phyloP scores from a whole-genome alignment of 2,329 filamentous ascomycete genomes.

The Diaporthe amygdali region DNA sequence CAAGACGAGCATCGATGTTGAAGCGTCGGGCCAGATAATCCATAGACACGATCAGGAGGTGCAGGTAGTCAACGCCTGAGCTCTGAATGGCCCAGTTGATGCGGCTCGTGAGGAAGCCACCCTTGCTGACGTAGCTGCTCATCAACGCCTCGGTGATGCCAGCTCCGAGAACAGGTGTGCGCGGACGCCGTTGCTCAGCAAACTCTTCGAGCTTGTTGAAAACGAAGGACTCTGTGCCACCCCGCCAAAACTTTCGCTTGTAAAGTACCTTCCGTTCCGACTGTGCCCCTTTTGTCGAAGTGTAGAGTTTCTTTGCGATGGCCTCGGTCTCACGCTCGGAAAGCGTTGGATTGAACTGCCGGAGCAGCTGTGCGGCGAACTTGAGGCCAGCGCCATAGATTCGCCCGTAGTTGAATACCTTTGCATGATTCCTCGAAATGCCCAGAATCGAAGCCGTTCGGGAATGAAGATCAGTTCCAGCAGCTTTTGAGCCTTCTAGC shows the following conservation, averaged over 20 bases:
- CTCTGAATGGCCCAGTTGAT: constrained; percentile 99
- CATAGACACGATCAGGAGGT: constrained; percentile 92
- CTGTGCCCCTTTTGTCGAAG: constrained; percentile 87
- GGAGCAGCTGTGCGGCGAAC: constrained; percentile 86
- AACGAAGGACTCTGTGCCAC: constrained; percentile 95
- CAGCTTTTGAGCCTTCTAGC: constrained; percentile 91
- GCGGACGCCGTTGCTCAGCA: constrained; percentile 88
- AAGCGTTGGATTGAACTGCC: constrained; percentile 89
- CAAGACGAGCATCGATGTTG: constrained; percentile 82
- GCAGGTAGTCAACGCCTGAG: constrained; percentile 94
- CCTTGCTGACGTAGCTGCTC: constrained; percentile 84
- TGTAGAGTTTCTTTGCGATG: constrained; percentile 82
- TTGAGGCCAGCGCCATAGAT: constrained; percentile 98
- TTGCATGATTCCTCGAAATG: constrained; percentile 93
- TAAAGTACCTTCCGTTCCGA: constrained; percentile 75
- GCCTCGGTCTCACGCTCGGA: constrained; percentile 78
- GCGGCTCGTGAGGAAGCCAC: constrained; percentile 90
- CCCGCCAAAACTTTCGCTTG: constrained; percentile 87
- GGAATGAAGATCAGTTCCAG: constrained; percentile 92
- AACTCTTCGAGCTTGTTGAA: constrained; percentile 99
- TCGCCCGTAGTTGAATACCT: constrained; percentile 98
- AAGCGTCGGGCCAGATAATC: constrained; percentile 88
- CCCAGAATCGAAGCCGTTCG: constrained; percentile 90
- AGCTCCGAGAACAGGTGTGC: constrained; percentile 90
- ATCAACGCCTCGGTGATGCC: constrained; percentile 96